These are phyloP conservation scores for Viridothelium virens DNA, from an alignment of 495 filamentous ascomycete species.

Conservation along the genomic window DNA sequence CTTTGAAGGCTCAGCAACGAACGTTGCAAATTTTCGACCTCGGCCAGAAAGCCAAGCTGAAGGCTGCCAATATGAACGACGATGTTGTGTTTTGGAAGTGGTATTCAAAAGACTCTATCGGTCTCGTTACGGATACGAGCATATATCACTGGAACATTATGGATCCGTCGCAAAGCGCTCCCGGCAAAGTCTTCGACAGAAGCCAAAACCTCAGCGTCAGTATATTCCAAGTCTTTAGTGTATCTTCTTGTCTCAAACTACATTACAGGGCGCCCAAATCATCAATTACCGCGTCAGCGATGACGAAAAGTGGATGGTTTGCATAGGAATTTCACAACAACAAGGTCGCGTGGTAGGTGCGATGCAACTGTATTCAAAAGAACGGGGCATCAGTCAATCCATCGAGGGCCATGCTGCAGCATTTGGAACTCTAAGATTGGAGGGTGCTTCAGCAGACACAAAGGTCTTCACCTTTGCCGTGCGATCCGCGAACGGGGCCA, in stretches of 20 bases:
- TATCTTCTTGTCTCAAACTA: constrained; percentile 17
- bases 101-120: constrained; percentile 80
- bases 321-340: constrained; percentile 89
- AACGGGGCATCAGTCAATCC: constrained; percentile 91
- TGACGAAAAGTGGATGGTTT: constrained; percentile 96
- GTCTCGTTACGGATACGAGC: constrained; percentile 77
- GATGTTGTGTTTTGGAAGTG: constrained; percentile 99
- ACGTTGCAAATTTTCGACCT: constrained; percentile 98
- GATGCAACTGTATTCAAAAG: constrained; percentile 94
- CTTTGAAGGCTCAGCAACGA: constrained; percentile 80
- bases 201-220: constrained; percentile 79
- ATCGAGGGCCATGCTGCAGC: constrained; percentile 97
- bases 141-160: constrained; percentile 98
- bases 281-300: constrained; percentile 98
- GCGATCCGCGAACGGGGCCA: constrained; percentile 75
- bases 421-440: constrained; percentile 81
- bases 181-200: constrained; percentile 86
- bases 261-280: constrained; percentile 77
- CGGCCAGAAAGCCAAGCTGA: constrained; percentile 79
- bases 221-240: constrained; percentile 24
- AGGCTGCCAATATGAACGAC: constrained; percentile 89
- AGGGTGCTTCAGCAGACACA: constrained; percentile 81
- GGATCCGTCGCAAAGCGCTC: constrained; percentile 63
- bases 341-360: constrained; percentile 88
- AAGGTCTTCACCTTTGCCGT: constrained; percentile 97